These are phyloP conservation scores for Aspergillus sergii DNA, from an alignment of 2,329 filamentous ascomycete species.

Conservation along the genomic window DNA sequence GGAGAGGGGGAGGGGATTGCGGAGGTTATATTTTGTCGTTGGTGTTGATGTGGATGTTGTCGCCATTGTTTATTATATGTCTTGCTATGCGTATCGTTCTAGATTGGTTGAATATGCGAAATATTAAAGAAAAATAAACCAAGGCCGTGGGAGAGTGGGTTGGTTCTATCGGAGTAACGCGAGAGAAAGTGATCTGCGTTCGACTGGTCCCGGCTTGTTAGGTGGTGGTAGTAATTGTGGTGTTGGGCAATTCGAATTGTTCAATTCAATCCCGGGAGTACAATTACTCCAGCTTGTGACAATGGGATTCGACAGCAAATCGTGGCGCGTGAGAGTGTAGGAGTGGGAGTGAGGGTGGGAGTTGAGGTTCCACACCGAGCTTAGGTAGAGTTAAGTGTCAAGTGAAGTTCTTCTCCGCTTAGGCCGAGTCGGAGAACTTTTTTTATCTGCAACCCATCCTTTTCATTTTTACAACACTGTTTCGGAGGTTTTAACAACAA, in stretches of 20 bases:
- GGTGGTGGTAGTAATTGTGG: no score
- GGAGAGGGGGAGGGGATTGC: conserved; percentile 81
- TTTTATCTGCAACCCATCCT: background rate
- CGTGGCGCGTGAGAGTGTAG: background rate
- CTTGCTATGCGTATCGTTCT: no score
- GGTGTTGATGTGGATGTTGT: conserved; percentile 3
- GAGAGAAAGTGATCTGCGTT: no score
- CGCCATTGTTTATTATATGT: background rate
- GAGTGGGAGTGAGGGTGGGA: background rate
- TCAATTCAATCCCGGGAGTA: no score
- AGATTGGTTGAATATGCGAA: background rate
- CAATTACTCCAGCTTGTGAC: no score
- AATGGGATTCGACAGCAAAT: background rate
- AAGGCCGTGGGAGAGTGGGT: background rate
- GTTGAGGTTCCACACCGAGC: background rate
- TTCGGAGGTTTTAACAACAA: background rate
- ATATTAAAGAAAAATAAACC: background rate
- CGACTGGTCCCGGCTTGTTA: no score
- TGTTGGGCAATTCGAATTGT: no score
- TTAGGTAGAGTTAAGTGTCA: background rate
- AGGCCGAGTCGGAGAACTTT: background rate
- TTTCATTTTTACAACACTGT: background rate
- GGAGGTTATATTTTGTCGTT: conserved; percentile 43
- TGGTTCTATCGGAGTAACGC: background rate
- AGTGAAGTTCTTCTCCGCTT: conserved; percentile 2